These are phyloP conservation scores for Botrytis squamosa DNA, from an alignment of 2,329 filamentous ascomycete genomes.

Conservation along the genomic window DNA sequence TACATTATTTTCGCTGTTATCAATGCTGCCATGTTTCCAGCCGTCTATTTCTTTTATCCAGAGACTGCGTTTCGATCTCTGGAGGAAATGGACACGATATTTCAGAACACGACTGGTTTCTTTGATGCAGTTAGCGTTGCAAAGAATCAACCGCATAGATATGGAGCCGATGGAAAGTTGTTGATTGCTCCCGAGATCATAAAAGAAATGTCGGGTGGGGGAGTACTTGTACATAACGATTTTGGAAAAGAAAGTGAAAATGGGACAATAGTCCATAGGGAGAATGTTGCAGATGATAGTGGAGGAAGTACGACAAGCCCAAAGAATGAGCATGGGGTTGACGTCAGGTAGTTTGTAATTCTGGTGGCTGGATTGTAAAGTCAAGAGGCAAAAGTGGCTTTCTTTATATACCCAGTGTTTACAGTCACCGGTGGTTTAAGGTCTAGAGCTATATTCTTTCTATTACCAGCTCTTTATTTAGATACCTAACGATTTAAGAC, in stretches of 20 bases:
- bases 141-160: not conserved
- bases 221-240: not conserved
- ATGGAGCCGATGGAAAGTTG: constrained; percentile 13
- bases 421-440: not conserved
- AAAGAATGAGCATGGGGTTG: not conserved
- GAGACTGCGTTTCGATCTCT: constrained; percentile 44
- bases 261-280: not conserved
- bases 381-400: not conserved
- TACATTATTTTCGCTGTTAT: constrained; percentile 59
- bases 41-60: constrained; percentile 50
- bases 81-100: constrained; percentile 21
- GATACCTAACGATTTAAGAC: not conserved
- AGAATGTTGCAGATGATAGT: not conserved
- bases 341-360: not conserved
- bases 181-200: constrained; percentile 5
- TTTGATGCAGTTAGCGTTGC: constrained; percentile 11
- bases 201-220: not conserved
- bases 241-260: not conserved
- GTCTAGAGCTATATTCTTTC: not conserved
- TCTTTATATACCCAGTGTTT: constrained; percentile 7
- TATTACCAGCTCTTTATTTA: not conserved
- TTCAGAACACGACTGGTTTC: not conserved
- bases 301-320: not conserved
- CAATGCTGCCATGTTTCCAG: constrained; percentile 38
- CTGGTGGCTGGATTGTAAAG: not conserved